Evolutionary conservation across 495 filamentous ascomycete genomes (phyloP), one percentile per base, ranked within the genome.

Genomic region (Aspergillus incahuasiensis): DNA sequence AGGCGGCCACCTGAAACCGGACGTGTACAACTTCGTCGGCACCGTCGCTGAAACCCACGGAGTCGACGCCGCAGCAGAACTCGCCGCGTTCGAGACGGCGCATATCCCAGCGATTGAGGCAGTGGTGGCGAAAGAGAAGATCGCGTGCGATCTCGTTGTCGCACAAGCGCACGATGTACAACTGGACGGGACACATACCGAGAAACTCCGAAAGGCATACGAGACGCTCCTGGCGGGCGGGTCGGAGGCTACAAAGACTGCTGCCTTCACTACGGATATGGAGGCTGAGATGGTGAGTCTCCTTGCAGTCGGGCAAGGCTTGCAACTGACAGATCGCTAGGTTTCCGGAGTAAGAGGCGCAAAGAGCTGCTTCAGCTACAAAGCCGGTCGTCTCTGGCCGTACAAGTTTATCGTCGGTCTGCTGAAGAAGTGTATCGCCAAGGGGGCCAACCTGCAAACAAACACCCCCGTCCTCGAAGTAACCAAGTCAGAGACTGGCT

Each of bases 341-440:
- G 68, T 80, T 32, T 72, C 75, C 7, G 74, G 70, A 21, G 80
- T 81, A 16, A 72, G 74, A 39, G 79, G 75, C 5, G 78, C 79
- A 0, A 68, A 57, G 24, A 67, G 77, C 1, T 78, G 72, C 11
- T 68, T 72, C 45, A 61, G 60, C 12, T 68, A 68, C 12, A 62
- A 68, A 2, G 74, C 80, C 3, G 78, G 69, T 0, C 71, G 73
- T 22, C 64, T 84, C 7, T 95, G 89, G 89, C 90, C 90, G 0
- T 95, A 94, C 67, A 95, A 95, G 67, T 79, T 92, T 24, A 83
- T 94, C 8, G 67, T 83, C 4, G 81, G 79, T 55, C 74, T 91
- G 1, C 69, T 95, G 0, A 79, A 86, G 60, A 69, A 72, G 0
- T 72, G 84, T 0, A 67, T 94, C 1, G 67, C 65, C 0, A 59